Evolutionary conservation across 2,329 filamentous ascomycete species (phyloP), one percentile per base, ranked within the genome.

Genomic region (Hypoxylon sp.): DNA sequence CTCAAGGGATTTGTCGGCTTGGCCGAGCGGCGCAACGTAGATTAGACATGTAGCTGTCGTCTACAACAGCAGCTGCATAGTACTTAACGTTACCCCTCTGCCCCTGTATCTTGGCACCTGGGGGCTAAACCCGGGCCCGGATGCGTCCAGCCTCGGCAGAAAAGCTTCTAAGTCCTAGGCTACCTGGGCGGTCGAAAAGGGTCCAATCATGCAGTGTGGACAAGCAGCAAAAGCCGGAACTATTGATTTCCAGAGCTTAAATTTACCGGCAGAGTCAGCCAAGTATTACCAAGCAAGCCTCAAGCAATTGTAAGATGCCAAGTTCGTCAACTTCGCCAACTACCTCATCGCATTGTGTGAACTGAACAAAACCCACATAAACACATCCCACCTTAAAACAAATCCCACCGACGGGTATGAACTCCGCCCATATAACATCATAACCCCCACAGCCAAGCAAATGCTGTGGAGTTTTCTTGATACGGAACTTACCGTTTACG

Each of bases 1-100:
- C 51, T 54, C 21, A 14, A 30, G 52, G 52, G 27, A 29, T 54
- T n/a, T 25, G 27, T 45, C 52, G 52, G 52, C 52, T 29, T 30
- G 27, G 52, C 52, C 52, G 52, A 54, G 39, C 52, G 9, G 11
- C 16, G 19, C 16, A 8, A 8, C 3, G 37, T 41, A 41, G 16
- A 9, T 3, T 1, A 5, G 16, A n/a, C 12, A 54, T 30, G 51
- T 43, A 54, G 25, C 25, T 11, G 12, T 32, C 37, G 52, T 32
- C 12, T 54, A 29, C 39, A 32, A 34, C 21, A 41, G 37, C n/a
- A 21, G 16, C 37, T 9, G 37, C 16, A 19, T 9, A 6, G 37
- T 21, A 21, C 37, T 16, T 21, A 41, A 41, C 8, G 37, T 21
- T 41, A 11, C 37, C 37, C 37, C 37, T 27, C 25, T 27, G 25